Evolutionary conservation across 2,329 filamentous ascomycete genomes (phyloP), one percentile per base, ranked within the genome.

Genomic region (Exophiala lecanii-corni): DNA sequence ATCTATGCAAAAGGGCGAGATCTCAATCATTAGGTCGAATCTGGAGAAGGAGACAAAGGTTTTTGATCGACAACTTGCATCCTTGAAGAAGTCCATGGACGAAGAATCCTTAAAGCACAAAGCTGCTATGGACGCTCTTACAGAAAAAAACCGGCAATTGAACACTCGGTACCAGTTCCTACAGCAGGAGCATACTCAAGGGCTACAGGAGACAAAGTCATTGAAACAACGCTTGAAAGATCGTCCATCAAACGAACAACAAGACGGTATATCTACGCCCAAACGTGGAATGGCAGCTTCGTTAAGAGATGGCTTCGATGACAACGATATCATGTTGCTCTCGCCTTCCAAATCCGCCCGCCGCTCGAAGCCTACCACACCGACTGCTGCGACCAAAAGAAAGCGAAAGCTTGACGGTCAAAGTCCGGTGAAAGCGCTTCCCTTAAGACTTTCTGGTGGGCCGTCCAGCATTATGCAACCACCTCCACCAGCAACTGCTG

Each of bases 251-350:
- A 58, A 62, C 10, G 66, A 66, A 12, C 64, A 60, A 40, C 44
- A 51, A 17, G 65, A 62, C 18, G 40, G 37, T 19, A 39, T 32
- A 28, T 57, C 54, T 3, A 79, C 76, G 1, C 76, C 76, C 0
- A 74, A 62, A 46, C 75, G 71, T 51, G 48, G 44, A 6, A 31
- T 47, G 33, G 59, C 60, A 5, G 60, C 71, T 1, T 68, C 70
- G 2, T 69, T 75, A 25, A 70, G 77, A 12, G 79, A 83, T 63
- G 79, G 79, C 13, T 83, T 83, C 55, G 76, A 81, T 43, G 76
- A 82, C 50, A 72, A 75, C 42, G 76, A 82, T 55, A 70, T 82
- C 6, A 61, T 73, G 43, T 66, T 73, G 49, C 59, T 70, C 1
- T 80, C 77, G 2, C 77, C 77, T 3, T 76, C 70, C 39, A 79